Evolutionary conservation across 306 rosid species (phyloP).

Genomic region (Rosa persica): DNA sequence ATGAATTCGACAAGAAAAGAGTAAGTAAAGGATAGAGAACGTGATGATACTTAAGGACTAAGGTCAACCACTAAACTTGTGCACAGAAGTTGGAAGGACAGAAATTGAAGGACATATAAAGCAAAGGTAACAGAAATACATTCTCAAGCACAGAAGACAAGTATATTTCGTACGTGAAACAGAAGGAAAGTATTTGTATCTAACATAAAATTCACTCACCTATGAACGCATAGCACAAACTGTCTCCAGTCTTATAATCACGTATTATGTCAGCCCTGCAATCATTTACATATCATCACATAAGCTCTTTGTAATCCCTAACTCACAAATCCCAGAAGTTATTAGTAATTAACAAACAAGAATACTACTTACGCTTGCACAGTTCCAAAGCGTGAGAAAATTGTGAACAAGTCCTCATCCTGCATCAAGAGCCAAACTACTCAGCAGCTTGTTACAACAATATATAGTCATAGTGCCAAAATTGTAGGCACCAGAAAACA

Average conservation of each 20-base stretch:
- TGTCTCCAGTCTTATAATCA: conserved; percentile 88
- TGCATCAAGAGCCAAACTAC: conserved; percentile 32
- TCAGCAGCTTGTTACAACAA: conserved; percentile 1
- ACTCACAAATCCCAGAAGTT: not conserved
- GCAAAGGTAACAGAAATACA: not conserved
- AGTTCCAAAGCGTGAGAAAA: conserved; percentile 89
- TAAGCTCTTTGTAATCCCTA: conserved; percentile 16
- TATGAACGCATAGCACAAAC: conserved; percentile 91
- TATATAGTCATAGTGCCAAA: not conserved
- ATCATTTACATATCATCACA: conserved; percentile 39
- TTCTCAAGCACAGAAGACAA: not conserved
- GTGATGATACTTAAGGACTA: not conserved
- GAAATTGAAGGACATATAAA: not conserved
- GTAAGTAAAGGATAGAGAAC: not conserved
- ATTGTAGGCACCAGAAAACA: not conserved
- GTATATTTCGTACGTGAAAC: not conserved
- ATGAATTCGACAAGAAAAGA: not conserved
- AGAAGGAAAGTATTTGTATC: not conserved
- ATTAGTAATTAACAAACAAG: conserved; percentile 15
- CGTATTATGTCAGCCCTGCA: conserved; percentile 93
- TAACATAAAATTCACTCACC: conserved; percentile 47
- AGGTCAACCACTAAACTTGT: not conserved
- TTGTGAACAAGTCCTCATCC: conserved; percentile 95
- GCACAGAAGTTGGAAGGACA: not conserved
- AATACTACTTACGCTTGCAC: conserved; percentile 67